Evolutionary conservation across 495 filamentous ascomycete species (phyloP).

Genomic region (Neurospora sp.): DNA sequence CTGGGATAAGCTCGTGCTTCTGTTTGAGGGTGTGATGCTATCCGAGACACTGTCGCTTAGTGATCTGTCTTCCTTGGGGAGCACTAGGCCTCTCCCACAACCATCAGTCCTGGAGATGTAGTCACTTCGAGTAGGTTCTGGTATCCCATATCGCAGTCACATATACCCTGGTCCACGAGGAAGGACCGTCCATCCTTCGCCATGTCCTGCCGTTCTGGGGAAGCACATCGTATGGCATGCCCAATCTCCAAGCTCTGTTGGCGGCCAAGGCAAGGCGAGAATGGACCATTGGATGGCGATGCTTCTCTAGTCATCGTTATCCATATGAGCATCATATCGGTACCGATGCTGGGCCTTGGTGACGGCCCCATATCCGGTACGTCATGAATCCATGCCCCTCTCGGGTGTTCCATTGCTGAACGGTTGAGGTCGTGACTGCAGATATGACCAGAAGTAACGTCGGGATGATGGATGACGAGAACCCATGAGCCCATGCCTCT

Average conservation of each 20-base stretch:
- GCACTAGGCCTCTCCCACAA: background rate
- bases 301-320: background rate
- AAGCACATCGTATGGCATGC: background rate
- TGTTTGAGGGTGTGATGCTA: background rate
- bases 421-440: background rate
- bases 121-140: background rate
- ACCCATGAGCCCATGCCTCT: background rate
- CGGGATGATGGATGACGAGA: background rate
- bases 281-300: background rate
- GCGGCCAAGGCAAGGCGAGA: background rate
- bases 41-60: background rate
- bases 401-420: background rate
- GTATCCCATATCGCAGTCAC: background rate
- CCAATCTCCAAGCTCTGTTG: background rate
- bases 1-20: background rate
- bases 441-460: background rate
- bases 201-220: background rate
- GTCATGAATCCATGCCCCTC: background rate
- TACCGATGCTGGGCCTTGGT: background rate
- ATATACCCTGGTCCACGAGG: background rate
- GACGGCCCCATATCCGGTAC: background rate
- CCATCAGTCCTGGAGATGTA: background rate
- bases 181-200: background rate
- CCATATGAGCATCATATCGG: background rate
- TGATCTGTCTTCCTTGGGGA: background rate